A percentile compares a stretch with the other conserved stretches of the same genome.
Evolutionary conservation across 2,329 filamentous ascomycete genomes (phyloP).

Genomic region (Fusarium nisikadoi): DNA sequence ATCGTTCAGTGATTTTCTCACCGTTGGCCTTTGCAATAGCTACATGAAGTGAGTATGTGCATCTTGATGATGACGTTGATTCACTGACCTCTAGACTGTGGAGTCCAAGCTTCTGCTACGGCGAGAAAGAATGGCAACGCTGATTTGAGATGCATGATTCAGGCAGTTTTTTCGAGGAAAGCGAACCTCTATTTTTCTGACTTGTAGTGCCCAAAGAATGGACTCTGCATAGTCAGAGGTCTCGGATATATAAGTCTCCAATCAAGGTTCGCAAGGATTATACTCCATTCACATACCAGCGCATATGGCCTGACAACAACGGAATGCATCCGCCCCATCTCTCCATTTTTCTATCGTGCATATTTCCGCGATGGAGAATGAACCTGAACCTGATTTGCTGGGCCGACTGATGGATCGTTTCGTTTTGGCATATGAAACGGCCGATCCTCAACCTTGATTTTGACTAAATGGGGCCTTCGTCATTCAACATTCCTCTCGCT

Average conservation of each 20-base stretch:
- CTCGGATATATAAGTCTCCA: neutral
- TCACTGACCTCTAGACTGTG: slow-evolving; percentile 4
- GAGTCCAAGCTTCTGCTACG: slow-evolving; percentile 6
- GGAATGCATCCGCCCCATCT: neutral
- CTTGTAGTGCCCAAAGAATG: neutral
- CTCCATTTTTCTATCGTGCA: neutral
- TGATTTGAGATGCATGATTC: neutral
- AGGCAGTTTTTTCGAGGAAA: neutral
- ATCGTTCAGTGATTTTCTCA: slow-evolving; percentile 11
- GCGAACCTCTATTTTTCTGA: rapidly evolving
- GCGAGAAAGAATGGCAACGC: neutral
- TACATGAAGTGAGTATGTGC: neutral
- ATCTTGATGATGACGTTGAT: rapidly evolving
- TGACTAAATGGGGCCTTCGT: neutral
- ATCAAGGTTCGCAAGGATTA: neutral
- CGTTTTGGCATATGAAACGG: neutral
- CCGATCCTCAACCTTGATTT: neutral
- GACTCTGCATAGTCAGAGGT: neutral
- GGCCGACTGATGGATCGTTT: neutral
- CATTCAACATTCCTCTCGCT: neutral
- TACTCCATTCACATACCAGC: neutral
- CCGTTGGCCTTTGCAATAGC: neutral
- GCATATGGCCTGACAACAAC: neutral
- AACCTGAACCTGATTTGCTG: neutral
- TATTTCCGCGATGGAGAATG: neutral